Evolutionary conservation across 2,329 filamentous ascomycete species (phyloP).

Genomic region (Aspergillus ochraceus): DNA sequence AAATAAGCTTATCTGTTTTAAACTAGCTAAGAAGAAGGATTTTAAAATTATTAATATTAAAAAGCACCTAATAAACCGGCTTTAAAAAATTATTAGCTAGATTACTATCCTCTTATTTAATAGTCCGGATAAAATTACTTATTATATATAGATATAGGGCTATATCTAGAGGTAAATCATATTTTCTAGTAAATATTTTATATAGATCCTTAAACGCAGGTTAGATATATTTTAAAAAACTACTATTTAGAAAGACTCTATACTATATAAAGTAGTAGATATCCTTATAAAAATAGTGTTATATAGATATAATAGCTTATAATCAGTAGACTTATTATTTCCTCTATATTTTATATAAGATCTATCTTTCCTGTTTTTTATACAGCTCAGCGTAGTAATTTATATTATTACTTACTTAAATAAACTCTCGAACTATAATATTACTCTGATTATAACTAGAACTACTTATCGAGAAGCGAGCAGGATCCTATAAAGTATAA

Average conservation of each 20-base stretch:
- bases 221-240: background rate
- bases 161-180: constrained; percentile 2
- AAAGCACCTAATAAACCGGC: constrained; percentile 58
- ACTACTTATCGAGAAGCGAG: background rate
- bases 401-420: background rate
- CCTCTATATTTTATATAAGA: constrained; percentile 62
- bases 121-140: constrained; percentile 10
- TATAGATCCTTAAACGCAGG: constrained; percentile 10
- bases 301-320: constrained; percentile 39
- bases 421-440: constrained; percentile 1
- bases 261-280: constrained; percentile 8
- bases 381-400: constrained; percentile 57
- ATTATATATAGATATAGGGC: constrained; percentile 3
- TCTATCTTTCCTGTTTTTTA: constrained; percentile 65
- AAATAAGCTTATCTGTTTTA: constrained; percentile 57
- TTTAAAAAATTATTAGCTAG: constrained; percentile 54
- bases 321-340: constrained; percentile 59
- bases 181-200: constrained; percentile 6
- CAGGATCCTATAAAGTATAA: constrained; percentile 9
- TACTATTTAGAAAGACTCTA: constrained; percentile 2
- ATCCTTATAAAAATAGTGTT: constrained; percentile 8
- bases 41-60: constrained; percentile 18
- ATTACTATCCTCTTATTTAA: constrained; percentile 27
- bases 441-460: background rate
- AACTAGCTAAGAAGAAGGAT: constrained; percentile 60